phyloP scores from a whole-genome alignment of 2,329 filamentous ascomycete species.

The Ophiocordyceps camponoti-leonardi region DNA sequence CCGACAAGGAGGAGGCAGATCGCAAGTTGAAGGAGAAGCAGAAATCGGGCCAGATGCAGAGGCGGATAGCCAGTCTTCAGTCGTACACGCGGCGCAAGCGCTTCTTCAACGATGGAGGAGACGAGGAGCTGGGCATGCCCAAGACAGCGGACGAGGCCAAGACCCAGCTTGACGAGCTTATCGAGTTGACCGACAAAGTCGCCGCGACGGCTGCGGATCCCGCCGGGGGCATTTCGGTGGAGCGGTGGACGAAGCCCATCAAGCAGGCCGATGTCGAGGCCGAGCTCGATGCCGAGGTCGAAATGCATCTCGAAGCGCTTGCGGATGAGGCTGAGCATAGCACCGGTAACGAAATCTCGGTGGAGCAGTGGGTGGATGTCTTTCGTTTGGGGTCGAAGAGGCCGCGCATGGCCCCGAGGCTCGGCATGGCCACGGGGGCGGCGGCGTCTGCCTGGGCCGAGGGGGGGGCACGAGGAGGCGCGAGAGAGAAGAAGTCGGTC shows the following conservation, averaged over 20 bases:
- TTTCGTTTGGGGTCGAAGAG: too few relatives aligned
- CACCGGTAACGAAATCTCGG: background rate
- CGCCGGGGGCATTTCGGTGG: too few relatives aligned
- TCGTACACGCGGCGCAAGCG: background rate
- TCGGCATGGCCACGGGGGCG: too few relatives aligned
- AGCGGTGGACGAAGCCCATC: background rate
- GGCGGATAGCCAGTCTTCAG: background rate
- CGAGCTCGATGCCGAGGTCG: background rate
- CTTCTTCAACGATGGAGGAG: background rate
- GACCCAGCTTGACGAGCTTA: background rate
- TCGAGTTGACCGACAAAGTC: background rate
- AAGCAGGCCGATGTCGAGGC: background rate
- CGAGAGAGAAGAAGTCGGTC: too few relatives aligned
- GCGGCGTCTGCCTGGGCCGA: too few relatives aligned
- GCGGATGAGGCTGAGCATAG: background rate
- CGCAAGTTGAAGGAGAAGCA: slow-evolving; percentile 9
- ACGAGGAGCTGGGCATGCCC: background rate
- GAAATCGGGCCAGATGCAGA: slow-evolving; percentile 5
- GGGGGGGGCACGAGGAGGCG: too few relatives aligned
- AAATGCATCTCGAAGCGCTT: too few relatives aligned
- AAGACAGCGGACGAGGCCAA: background rate
- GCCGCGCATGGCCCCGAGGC: too few relatives aligned
- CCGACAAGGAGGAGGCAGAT: slow-evolving; percentile 18
- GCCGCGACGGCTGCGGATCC: background rate
- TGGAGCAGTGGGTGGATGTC: too few relatives aligned